Percentiles rank a stretch among this genome's conserved stretches.
These are phyloP conservation scores for Vitis labrusca DNA, from an alignment of 164 flowering plant genomes.

Conservation along the genomic window DNA sequence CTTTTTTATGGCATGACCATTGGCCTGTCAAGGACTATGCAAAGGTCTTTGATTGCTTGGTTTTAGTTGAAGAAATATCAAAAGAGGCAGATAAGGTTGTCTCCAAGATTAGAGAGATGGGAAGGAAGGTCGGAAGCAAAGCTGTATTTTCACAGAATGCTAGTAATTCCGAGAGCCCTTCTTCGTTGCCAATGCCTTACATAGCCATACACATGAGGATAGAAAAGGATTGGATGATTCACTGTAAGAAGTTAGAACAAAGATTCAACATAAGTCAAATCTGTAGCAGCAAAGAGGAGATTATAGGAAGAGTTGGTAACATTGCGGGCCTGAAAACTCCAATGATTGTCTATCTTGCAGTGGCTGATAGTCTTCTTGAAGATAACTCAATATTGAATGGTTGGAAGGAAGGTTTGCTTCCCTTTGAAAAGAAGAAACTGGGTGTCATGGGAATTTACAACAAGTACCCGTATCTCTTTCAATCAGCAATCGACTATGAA, in stretches of 20 bases:
- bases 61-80: constrained; percentile 71
- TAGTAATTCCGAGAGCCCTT: constrained; percentile 2
- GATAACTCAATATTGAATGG: constrained; percentile 65
- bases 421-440: constrained; percentile 79
- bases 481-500: constrained; percentile 95
- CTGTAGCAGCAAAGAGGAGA: constrained; percentile 86
- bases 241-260: constrained; percentile 87
- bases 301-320: constrained; percentile 68
- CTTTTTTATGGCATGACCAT: constrained; percentile 97
- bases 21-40: constrained; percentile 95
- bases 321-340: constrained; percentile 48
- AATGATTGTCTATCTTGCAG: constrained; percentile 72
- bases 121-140: constrained; percentile 23
- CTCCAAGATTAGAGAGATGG: constrained; percentile 60
- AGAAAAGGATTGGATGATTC: constrained; percentile 99
- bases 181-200: constrained; percentile 38
- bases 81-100: constrained; percentile 75
- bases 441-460: constrained; percentile 70
- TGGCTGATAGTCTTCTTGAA: constrained; percentile 81
- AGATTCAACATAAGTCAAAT: constrained; percentile 58
- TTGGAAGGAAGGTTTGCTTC: constrained; percentile 76
- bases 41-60: constrained; percentile 76
- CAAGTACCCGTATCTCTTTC: constrained; percentile 79
- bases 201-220: constrained; percentile 97
- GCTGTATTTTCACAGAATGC: constrained; percentile 6